Evolutionary conservation across 2,329 filamentous ascomycete genomes (phyloP), one percentile per base, ranked within the genome.

Genomic region (Pseudogymnoascus sp.): DNA sequence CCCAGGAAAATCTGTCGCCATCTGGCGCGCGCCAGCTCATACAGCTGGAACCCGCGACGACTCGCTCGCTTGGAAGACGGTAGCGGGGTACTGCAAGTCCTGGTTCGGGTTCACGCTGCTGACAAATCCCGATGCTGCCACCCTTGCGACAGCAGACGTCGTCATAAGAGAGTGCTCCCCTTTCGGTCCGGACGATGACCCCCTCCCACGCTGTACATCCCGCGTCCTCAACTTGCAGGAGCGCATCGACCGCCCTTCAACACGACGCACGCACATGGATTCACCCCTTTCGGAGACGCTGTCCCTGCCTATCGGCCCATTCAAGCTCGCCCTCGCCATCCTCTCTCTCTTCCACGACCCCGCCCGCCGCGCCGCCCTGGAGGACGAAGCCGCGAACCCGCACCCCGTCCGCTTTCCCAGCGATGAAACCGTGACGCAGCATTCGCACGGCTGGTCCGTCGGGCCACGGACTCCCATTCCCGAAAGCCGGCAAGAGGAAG

Each of bases 61-160:
- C 12, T 64, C 62, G 26, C 28, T 66, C 5, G 64, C 62, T 1
- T 72, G 71, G 71, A 43, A 64, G 14, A 70, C 66, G 61, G 68
- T 71, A 19, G 56, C 68, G 43, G 65, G 38, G 26, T 72, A 72
- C 61, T 71, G 69, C 31, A 61, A 61, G 4, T 66, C 69, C 24
- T 72, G 71, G 70, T 72, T 69, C 61, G 70, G 68, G 1, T 70
- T 72, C 46, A 37, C 63, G 8, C 24, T 64, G 12, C 43, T 66
- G 19, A 65, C 61, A 2, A 5, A 53, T 5, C 35, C 61, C 4
- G 53, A 59, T 33, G n/a, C 38, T 12, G 53, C 60, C 22, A 38
- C 37, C 19, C 35, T 65, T 7, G 40, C 60, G 12, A 59, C 38
- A 19, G 64, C 65, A 35, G 66, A 70, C 50, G 26, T 70, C 26